Evolutionary conservation across 1,139 yeast species (phyloP), one percentile per base, ranked within the genome.

Genomic region (Geotrichum fermentans): DNA sequence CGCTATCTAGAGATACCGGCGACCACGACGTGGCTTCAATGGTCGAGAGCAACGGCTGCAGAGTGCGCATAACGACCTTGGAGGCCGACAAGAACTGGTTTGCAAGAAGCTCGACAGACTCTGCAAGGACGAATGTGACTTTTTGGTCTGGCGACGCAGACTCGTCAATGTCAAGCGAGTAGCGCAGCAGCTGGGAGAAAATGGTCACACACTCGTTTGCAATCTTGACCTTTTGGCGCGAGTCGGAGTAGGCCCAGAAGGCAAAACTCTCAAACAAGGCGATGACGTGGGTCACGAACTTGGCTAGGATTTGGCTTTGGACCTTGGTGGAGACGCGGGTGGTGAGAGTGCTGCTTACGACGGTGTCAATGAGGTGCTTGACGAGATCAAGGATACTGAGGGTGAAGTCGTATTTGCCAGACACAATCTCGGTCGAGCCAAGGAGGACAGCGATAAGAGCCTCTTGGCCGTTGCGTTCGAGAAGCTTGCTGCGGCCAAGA

Each of bases 231-330:
- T 80, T 79, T 60, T 88, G 87, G 43, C 70, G 65, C 0, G 78
- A 69, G 22, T 74, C 65, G 29, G 71, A 68, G 62, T 80, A 88
- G 52, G 79, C 75, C 82, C 96, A 87, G 59, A 76, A 79, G 5
- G 75, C 69, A 59, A 82, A 85, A 55, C 87, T 81, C 60, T 88
- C 96, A 65, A 82, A 87, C 0, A 87, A 77, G 47, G 75, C 76
- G 17, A 86, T 66, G 48, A 82, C 69, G 62, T 83, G 87, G 7
- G 70, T 64, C 1, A 77, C 69, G 46, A 87, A 68, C 52, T 77
- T 77, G n/a, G 73, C 68, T 36, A 88, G 61, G 3, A 86, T 79
- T 17, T 72, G 75, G 3, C 75, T 66, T 58, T 80, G 82, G 60
- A 79, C 66, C 59, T 74, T 62, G 41, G 68, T 39, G 57, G 80